Evolutionary conservation across 176 grass and related monocot genomes (phyloP).

Genomic region (Calamus simplicifolius): DNA sequence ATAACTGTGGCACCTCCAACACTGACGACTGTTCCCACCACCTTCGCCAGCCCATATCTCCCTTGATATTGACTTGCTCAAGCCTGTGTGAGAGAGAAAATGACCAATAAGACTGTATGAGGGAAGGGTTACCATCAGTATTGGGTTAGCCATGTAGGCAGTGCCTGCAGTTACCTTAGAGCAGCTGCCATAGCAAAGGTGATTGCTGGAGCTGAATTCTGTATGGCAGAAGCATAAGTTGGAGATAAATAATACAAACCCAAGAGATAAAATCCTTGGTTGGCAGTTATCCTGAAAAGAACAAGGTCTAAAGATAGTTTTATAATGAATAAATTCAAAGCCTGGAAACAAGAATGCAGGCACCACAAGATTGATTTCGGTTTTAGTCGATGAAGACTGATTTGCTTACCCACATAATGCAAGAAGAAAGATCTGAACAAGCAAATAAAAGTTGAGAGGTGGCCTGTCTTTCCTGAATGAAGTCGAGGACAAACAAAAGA

Average conservation of each 20-base stretch:
- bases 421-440: conserved; percentile 82
- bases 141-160: no score
- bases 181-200: conserved; percentile 72
- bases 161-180: conserved; percentile 32
- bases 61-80: conserved; percentile 56
- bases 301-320: no score
- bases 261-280: conserved; percentile 96
- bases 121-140: not conserved
- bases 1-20: conserved; percentile 80
- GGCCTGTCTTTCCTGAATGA: conserved; percentile 76
- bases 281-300: conserved; percentile 68
- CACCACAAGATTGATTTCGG: not conserved
- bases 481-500: not conserved
- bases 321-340: not conserved
- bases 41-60: conserved; percentile 68
- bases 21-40: conserved; percentile 84
- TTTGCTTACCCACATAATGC: conserved; percentile 62
- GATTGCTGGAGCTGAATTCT: conserved; percentile 80
- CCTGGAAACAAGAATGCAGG: not conserved
- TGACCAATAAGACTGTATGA: not conserved
- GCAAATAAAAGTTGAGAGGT: conserved; percentile 69
- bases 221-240: conserved; percentile 92
- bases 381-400: not conserved
- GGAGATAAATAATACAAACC: conserved; percentile 83
- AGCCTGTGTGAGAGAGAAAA: conserved; percentile 32